A percentile compares a stretch with the other conserved stretches of the same genome.
Conservation (phyloP, 441 rosid genomes). For the Bruguiera hainesii region DNA sequence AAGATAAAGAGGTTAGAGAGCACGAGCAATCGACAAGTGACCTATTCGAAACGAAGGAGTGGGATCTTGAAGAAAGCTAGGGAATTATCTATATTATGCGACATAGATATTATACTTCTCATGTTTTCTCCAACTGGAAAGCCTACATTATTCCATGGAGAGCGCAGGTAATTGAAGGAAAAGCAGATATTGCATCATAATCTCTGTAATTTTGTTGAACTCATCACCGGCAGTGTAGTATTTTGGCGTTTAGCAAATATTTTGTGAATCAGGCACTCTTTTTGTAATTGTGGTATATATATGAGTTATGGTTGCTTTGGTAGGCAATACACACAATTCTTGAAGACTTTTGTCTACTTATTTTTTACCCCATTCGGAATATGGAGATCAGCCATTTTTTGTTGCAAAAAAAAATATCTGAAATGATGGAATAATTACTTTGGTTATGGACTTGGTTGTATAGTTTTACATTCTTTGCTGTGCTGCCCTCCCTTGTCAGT, state of each 20-base stretch:
- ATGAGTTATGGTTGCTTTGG: too few species aligned
- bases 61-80: slow-evolving; percentile 72
- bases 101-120: slow-evolving; percentile 63
- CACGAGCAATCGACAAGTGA: slow-evolving; percentile 55
- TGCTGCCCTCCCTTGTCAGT: background rate
- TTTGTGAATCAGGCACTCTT: too few species aligned
- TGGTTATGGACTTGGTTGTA: background rate
- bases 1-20: slow-evolving; percentile 68
- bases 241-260: too few species aligned
- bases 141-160: slow-evolving; percentile 55
- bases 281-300: too few species aligned
- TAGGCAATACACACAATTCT: too few species aligned
- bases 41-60: slow-evolving; percentile 63
- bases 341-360: background rate
- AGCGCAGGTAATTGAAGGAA: background rate
- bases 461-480: background rate
- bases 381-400: background rate
- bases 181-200: background rate
- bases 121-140: slow-evolving; percentile 75
- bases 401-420: background rate
- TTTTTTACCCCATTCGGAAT: background rate
- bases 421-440: too few species aligned
- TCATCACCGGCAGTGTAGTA: background rate
- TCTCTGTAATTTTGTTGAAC: background rate
- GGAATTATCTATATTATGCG: slow-evolving; percentile 69